Evolutionary conservation across 169 alveolate genomes (phyloP).

Genomic region (Cyclospora cayetanensis): DNA sequence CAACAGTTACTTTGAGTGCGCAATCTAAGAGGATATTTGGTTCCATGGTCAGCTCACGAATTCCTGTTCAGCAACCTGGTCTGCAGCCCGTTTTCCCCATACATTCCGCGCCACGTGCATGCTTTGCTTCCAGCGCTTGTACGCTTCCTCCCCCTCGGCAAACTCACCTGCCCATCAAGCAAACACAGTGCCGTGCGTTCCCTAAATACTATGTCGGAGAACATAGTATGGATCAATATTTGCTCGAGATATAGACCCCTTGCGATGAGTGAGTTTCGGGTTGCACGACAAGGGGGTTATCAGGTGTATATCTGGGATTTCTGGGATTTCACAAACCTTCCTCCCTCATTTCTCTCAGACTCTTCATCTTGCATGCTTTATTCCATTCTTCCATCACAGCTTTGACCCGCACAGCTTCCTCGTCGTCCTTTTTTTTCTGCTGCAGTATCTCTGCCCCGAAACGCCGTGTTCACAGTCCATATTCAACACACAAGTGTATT

Average conservation of each 20-base stretch:
- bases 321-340: slow-evolving; percentile 27
- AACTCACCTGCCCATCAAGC: slow-evolving; percentile 59
- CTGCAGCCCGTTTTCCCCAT: slow-evolving; percentile 72
- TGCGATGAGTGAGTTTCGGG: too few relatives aligned
- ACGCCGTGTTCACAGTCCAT: neutral
- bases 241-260: too few relatives aligned
- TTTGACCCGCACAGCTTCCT: slow-evolving; percentile 57
- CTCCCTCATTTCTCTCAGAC: slow-evolving; percentile 64
- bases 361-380: slow-evolving; percentile 22
- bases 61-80: slow-evolving; percentile 58
- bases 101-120: slow-evolving; percentile 59
- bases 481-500: too few relatives aligned
- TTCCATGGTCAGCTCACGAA: too few relatives aligned
- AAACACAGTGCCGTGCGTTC: too few relatives aligned
- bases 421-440: slow-evolving; percentile 57
- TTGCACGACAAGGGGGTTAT: too few relatives aligned
- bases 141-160: slow-evolving; percentile 60
- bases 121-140: slow-evolving; percentile 67
- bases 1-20: too few relatives aligned
- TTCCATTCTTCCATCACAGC: slow-evolving; percentile 74
- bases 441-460: slow-evolving; percentile 57
- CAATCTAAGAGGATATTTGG: too few relatives aligned
- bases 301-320: too few relatives aligned
- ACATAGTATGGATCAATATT: too few relatives aligned
- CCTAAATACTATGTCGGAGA: too few relatives aligned